Evolutionary conservation across 2,329 filamentous ascomycete species (phyloP), one percentile per base, ranked within the genome.

Genomic region (Albophoma yamanashiensis): DNA sequence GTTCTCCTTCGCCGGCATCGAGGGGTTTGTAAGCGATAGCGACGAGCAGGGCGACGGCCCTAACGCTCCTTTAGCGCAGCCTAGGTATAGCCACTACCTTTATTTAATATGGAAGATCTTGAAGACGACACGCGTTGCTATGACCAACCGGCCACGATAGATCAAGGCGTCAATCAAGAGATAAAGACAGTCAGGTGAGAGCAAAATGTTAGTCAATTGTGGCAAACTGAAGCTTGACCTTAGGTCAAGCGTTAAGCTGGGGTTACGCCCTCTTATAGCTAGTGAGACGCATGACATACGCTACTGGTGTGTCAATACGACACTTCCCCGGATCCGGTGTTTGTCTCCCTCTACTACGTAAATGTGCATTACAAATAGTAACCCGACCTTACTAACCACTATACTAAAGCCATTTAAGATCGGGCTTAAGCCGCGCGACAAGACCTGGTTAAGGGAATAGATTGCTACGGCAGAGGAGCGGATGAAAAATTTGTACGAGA

Each of bases 331-430:
- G 27, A 31, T 31, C 27, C 27, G 27, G 27, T 31, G 27, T 31
- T 31, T 31, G 27, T 31, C 27, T 31, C 27, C 27, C 27, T 31
- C 27, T 31, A 31, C 27, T 31, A 31, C 27, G 27, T 31, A 31
- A 31, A 31, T 31, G 5, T 31, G 3, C 27, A 31, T 5, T 31
- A 31, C 27, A 31, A 86, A 81, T 66, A 70, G 73, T 2, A 80
- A 80, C 25, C 78, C 82, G 0, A 86, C 84, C 0, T 78, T 79
- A 12, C 69, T 87, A 69, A 85, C 83, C 0, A 82, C 81, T 3
- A 82, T 86, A 64, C 84, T 84, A 0, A 85, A 84, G 71, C 79
- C 81, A 1, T 87, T 87, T 70, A 86, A 86, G 71, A 76, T 83
- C 55, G 78, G 81, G 0, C 78, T 85, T 60, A 74, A 71, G 63